phyloP scores from a whole-genome alignment of 257 asterid genomes.

The Capsicum baccatum region DNA sequence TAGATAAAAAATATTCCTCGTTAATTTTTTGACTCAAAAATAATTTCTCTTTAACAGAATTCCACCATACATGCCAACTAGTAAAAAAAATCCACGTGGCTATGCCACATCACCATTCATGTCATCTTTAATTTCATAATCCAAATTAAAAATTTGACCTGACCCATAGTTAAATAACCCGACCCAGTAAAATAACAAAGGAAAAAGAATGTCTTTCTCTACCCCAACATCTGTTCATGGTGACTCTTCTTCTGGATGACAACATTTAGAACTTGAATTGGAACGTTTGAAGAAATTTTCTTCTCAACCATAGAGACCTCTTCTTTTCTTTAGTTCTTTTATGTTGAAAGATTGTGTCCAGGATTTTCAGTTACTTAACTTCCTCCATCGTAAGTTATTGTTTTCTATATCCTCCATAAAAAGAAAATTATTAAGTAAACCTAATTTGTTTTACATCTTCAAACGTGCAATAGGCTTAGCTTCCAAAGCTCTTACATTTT shows the following conservation, averaged over 20 bases:
- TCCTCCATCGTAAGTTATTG: background rate
- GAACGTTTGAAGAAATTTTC: constrained; percentile 19
- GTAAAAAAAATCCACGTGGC: no score
- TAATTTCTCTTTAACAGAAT: no score
- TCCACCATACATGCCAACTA: no score
- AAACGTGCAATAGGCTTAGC: background rate
- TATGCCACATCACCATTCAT: no score
- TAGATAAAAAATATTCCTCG: no score
- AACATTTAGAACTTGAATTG: background rate
- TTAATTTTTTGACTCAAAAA: no score
- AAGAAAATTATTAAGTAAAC: background rate
- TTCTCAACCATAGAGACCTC: constrained; percentile 19
- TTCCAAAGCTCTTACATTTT: constrained; percentile 15
- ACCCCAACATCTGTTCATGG: background rate
- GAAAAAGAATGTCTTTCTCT: no score
- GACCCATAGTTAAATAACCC: no score
- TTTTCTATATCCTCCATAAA: background rate
- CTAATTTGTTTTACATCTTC: background rate
- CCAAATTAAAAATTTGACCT: no score
- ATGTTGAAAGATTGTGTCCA: background rate
- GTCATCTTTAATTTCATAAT: no score
- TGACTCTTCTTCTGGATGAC: background rate
- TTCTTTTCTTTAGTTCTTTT: background rate
- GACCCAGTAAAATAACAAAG: no score
- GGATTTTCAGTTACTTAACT: background rate